These are phyloP conservation scores for Blastomyces parvus DNA, from an alignment of 2,329 filamentous ascomycete species.

Conservation along the genomic window DNA sequence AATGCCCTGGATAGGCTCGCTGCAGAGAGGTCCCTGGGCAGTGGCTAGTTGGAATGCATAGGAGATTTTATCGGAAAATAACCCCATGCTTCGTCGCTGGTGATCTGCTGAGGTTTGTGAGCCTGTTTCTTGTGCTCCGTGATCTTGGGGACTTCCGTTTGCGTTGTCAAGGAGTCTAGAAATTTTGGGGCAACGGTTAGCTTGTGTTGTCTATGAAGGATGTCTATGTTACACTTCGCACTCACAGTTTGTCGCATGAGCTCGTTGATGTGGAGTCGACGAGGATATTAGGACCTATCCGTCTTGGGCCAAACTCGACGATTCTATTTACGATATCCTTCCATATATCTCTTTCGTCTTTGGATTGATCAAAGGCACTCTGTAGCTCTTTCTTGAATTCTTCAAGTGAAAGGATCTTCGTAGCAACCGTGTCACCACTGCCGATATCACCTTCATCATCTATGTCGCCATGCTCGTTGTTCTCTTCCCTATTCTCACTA, in stretches of 20 bases:
- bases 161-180: background rate
- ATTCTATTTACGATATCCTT: conserved; percentile 68
- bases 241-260: conserved; percentile 57
- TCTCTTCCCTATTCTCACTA: conserved; percentile 29
- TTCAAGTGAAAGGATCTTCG: conserved; percentile 55
- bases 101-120: conserved; percentile 7
- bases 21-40: conserved; percentile 78
- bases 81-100: conserved; percentile 38
- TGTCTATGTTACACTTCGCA: background rate
- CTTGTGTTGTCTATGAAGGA: background rate
- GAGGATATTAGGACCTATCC: conserved; percentile 79
- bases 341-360: conserved; percentile 68
- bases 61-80: conserved; percentile 80
- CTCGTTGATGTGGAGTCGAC: conserved; percentile 69
- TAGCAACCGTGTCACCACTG: conserved; percentile 51
- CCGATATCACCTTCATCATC: conserved; percentile 36
- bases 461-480: conserved; percentile 32
- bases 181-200: background rate
- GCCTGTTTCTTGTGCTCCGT: background rate
- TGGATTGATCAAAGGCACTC: conserved; percentile 55
- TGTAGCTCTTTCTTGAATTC: conserved; percentile 71
- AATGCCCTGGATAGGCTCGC: conserved; percentile 86
- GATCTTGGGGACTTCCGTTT: background rate
- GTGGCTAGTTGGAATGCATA: conserved; percentile 93
- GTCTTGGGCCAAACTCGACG: conserved; percentile 76